phyloP scores from a whole-genome alignment of 2,329 filamentous ascomycete genomes.

The Graphilbum fragrans region DNA sequence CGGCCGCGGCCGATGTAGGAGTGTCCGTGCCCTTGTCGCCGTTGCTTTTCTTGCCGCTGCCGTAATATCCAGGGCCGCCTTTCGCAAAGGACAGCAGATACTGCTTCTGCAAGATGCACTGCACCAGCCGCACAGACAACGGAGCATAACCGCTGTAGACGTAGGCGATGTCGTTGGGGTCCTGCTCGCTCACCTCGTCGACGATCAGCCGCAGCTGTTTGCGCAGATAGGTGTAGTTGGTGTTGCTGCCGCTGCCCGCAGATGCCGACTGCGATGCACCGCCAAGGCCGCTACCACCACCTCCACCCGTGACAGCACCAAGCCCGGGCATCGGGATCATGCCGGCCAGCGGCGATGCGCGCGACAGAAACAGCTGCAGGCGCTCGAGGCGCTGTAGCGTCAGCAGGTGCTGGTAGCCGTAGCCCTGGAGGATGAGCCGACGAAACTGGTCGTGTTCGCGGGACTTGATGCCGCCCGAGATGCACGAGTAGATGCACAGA shows the following conservation, averaged over 20 bases:
- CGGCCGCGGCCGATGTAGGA: neutral
- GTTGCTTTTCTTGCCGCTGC: too few species aligned
- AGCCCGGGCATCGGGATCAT: constrained; percentile 60
- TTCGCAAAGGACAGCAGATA: constrained; percentile 61
- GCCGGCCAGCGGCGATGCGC: constrained; percentile 64
- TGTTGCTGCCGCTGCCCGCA: constrained; percentile 55
- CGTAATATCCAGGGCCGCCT: constrained; percentile 27
- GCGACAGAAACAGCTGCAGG: constrained; percentile 70
- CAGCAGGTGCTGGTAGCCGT: constrained; percentile 87
- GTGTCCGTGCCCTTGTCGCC: constrained; percentile 25
- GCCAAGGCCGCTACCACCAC: neutral
- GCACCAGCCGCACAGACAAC: constrained; percentile 78
- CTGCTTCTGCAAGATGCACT: constrained; percentile 85
- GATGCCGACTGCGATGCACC: too few species aligned
- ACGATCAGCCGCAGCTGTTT: constrained; percentile 82
- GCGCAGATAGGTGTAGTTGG: constrained; percentile 81
- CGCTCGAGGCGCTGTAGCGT: constrained; percentile 84
- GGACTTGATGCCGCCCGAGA: constrained; percentile 76
- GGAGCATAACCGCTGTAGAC: constrained; percentile 97
- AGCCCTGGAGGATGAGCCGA: constrained; percentile 77
- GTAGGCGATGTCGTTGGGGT: constrained; percentile 92
- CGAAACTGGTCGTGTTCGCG: constrained; percentile 87
- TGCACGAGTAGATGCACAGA: constrained; percentile 82
- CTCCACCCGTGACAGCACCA: constrained; percentile 12
- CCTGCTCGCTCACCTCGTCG: constrained; percentile 91